Percentiles rank a stretch among this genome's conserved stretches.
Evolutionary conservation across 371 early-diverging fungal species (phyloP).

Genomic region (Lichtheimia corymbifera): DNA sequence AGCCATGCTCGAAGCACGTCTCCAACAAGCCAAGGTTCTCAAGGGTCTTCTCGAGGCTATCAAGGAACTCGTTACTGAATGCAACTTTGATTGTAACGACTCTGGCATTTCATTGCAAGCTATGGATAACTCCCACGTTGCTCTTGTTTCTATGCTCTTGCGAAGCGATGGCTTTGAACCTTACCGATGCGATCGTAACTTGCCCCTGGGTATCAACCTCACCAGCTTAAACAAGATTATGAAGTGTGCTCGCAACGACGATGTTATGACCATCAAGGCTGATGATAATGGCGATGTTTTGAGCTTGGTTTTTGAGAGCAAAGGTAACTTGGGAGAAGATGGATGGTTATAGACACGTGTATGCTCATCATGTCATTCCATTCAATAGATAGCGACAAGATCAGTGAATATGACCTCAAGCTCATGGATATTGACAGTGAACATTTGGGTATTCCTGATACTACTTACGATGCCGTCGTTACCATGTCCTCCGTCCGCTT

Average conservation of each 20-base stretch:
- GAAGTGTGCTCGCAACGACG: conserved; percentile 93
- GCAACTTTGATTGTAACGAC: conserved; percentile 97
- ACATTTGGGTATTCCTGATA: conserved; percentile 95
- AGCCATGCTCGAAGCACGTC: conserved; percentile 80
- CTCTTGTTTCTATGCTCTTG: conserved; percentile 89
- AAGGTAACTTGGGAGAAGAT: conserved; percentile 32
- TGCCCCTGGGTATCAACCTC: conserved; percentile 92
- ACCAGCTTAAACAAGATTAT: conserved; percentile 88
- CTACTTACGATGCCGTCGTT: conserved; percentile 89
- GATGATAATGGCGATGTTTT: conserved; percentile 87
- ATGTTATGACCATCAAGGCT: conserved; percentile 88
- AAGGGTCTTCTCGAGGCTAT: conserved; percentile 96
- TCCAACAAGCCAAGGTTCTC: conserved; percentile 75
- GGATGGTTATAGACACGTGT: not conserved
- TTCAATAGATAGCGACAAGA: conserved; percentile 73
- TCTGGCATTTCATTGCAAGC: conserved; percentile 97
- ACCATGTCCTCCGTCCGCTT: conserved; percentile 91
- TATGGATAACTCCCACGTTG: conserved; percentile 99
- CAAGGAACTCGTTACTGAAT: conserved; percentile 96
- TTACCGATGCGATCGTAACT: conserved; percentile 93
- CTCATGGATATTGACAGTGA: conserved; percentile 97
- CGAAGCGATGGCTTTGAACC: conserved; percentile 92
- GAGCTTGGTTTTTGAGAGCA: conserved; percentile 83
- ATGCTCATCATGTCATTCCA: not conserved
- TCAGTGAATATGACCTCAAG: conserved; percentile 94